Percentiles rank a stretch among this genome's conserved stretches.
phyloP scores from a whole-genome alignment of 441 rosid species.

The Geranium incanum region DNA sequence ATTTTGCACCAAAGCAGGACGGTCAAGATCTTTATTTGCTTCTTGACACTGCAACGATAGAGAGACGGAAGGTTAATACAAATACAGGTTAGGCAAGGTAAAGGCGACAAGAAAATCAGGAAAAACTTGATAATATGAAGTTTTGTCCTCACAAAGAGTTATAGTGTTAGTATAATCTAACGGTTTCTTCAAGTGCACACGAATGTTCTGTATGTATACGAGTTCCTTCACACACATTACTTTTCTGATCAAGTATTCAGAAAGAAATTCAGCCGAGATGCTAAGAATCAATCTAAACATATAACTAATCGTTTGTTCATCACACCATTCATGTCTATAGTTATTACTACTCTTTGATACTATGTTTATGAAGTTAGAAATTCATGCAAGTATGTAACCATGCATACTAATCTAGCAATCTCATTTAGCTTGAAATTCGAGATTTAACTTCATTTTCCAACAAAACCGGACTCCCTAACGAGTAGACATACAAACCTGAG shows the following conservation, averaged over 20 bases:
- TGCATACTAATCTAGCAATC: neutral
- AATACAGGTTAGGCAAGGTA: neutral
- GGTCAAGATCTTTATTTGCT: constrained; percentile 27
- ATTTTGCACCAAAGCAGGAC: constrained; percentile 29
- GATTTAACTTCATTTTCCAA: constrained; percentile 11
- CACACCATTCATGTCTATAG: neutral
- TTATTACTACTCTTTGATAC: neutral
- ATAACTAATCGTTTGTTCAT: no score
- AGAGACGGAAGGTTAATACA: constrained; percentile 9
- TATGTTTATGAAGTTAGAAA: no score
- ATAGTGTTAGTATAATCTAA: neutral
- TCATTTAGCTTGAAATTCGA: neutral
- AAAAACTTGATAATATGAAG: no score
- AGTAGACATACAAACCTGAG: constrained; percentile 48
- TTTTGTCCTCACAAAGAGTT: neutral
- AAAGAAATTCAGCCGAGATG: neutral
- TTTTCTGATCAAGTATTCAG: neutral
- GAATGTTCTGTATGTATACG: no score
- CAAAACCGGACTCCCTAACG: constrained; percentile 22
- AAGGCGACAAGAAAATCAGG: no score
- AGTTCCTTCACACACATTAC: neutral
- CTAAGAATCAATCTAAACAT: neutral
- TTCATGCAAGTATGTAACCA: neutral
- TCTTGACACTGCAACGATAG: constrained; percentile 26
- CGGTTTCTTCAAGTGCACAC: neutral